phyloP scores from a whole-genome alignment of 2,329 filamentous ascomycete genomes.

The Remersonia thermophila region DNA sequence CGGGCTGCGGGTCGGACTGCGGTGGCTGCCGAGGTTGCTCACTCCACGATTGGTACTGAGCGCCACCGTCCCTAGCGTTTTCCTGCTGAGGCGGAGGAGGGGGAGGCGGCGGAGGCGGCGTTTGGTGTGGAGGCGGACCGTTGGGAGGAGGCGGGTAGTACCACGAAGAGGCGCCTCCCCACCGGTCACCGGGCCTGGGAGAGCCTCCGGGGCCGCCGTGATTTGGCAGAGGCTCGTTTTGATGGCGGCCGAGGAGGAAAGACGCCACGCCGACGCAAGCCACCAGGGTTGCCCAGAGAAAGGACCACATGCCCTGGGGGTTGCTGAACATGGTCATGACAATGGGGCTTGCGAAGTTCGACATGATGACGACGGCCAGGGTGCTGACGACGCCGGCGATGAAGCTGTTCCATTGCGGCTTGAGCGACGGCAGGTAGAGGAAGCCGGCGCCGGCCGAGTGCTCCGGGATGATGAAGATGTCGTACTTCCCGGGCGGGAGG shows the following conservation, averaged over 20 bases:
- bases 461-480: constrained; percentile 93
- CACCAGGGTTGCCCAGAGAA: constrained; percentile 4
- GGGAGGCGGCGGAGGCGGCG: constrained; percentile 14
- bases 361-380: constrained; percentile 8
- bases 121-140: constrained; percentile 20
- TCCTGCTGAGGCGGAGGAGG: constrained; percentile 18
- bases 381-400: constrained; percentile 60
- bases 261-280: constrained; percentile 5
- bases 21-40: constrained; percentile 14
- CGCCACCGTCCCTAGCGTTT: constrained; percentile 19
- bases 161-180: constrained; percentile 20
- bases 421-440: constrained; percentile 82
- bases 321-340: constrained; percentile 26
- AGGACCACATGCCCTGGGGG: constrained; percentile 45
- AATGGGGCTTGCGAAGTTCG: constrained; percentile 3
- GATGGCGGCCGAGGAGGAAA: constrained; percentile 9
- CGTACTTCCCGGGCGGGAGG: constrained; percentile 80
- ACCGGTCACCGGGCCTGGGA: constrained; percentile 19
- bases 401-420: constrained; percentile 81
- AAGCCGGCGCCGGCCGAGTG: constrained; percentile 84
- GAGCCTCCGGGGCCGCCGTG: constrained; percentile 1
- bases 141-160: constrained; percentile 23
- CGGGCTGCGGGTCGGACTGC: constrained; percentile 10
- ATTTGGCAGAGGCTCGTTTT: constrained; percentile 3
- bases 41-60: constrained; percentile 29